Percentiles rank a stretch among this genome's conserved stretches.
These are phyloP conservation scores for Pythium plurisporium DNA, from an alignment of 352 stramenopile genomes.

Conservation along the genomic window DNA sequence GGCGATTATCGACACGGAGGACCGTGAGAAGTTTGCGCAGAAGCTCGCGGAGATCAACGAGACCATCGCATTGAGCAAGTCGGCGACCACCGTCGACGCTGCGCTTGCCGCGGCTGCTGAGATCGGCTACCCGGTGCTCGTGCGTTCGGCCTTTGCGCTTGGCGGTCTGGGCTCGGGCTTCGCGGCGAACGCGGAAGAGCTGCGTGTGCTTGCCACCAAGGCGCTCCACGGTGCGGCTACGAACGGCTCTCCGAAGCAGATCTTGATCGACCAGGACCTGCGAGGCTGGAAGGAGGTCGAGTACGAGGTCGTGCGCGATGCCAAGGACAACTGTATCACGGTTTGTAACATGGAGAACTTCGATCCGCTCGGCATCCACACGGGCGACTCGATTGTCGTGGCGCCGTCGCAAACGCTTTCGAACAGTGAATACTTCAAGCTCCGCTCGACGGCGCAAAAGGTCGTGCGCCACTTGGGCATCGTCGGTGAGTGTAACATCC, in stretches of 20 bases:
- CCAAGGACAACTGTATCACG: conserved; percentile 93
- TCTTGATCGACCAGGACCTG: conserved; percentile 97
- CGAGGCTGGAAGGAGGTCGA: conserved; percentile 98
- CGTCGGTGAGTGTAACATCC: conserved; percentile 95
- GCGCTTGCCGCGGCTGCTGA: conserved; percentile 91
- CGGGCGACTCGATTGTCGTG: conserved; percentile 93
- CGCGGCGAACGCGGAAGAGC: conserved; percentile 86
- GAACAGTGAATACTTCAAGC: conserved; percentile 94
- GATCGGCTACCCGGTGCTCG: conserved; percentile 97
- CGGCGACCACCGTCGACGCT: conserved; percentile 90
- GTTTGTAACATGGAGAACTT: conserved; percentile 98
- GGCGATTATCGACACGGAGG: conserved; percentile 97
- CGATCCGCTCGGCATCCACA: conserved; percentile 92
- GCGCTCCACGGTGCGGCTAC: conserved; percentile 27
- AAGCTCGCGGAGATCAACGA: conserved; percentile 96
- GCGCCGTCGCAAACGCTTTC: conserved; percentile 92
- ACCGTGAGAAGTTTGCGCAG: conserved; percentile 95
- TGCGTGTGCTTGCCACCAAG: conserved; percentile 58
- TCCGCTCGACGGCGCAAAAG: conserved; percentile 86
- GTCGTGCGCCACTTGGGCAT: conserved; percentile 93
- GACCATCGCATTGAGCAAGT: conserved; percentile 93
- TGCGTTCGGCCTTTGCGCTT: conserved; percentile 97
- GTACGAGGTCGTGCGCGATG: conserved; percentile 94
- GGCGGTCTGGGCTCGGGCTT: conserved; percentile 97
- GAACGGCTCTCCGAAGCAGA: no score